Base-by-base conservation (phyloP, 129 eudicot species). In the Heracleum sosnowskyi region DNA sequence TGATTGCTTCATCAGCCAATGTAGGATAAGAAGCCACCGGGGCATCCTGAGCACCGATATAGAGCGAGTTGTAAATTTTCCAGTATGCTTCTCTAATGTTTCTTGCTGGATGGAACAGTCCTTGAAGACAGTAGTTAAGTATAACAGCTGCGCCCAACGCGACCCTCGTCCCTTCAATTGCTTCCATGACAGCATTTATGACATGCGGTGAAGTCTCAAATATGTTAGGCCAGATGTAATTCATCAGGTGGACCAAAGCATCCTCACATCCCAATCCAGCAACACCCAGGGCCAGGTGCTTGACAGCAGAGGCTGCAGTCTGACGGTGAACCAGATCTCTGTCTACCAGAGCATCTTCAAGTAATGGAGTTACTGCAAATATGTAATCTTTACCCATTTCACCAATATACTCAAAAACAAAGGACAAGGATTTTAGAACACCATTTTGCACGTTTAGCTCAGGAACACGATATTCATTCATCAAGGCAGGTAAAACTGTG, bases 311-410 rank as follows among this genome's bases (percentile, higher is more conserved):
- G 22, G 98, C 97, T 7, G 97, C 97, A 5, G 97, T 93, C 75
- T 93, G 97, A 73, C 97, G 77, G 63, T 91, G 97, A 66, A 93
- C 97, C 83, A 91, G 63, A 64, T 93, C 98, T 31, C 97, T 62
- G 77, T 93, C 98, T 97, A 91, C 91, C 16, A 93, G 88, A 69
- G 96, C 98, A 81, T 93, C 98, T 79, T 93, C 98, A 17, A 93
- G 91, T 11, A 91, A 76, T 12, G 98, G 97, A 28, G 98, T 93
- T 42, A 91, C 97, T 0, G 98, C 98, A 66, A 91, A 93, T 20
- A 93, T 93, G 42, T 93, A 93, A 34, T 93, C 98, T 71, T 93
- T 93, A 15, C 98, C 98, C 98, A 93, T 93, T 51, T 93, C 98
- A 39, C 98, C 98, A 28, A 93, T 93, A 53, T 93, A 93, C 78